Percentiles rank a stretch among this genome's conserved stretches.
phyloP scores from a whole-genome alignment of 2,329 filamentous ascomycete species.

The Diaporthe sp. region DNA sequence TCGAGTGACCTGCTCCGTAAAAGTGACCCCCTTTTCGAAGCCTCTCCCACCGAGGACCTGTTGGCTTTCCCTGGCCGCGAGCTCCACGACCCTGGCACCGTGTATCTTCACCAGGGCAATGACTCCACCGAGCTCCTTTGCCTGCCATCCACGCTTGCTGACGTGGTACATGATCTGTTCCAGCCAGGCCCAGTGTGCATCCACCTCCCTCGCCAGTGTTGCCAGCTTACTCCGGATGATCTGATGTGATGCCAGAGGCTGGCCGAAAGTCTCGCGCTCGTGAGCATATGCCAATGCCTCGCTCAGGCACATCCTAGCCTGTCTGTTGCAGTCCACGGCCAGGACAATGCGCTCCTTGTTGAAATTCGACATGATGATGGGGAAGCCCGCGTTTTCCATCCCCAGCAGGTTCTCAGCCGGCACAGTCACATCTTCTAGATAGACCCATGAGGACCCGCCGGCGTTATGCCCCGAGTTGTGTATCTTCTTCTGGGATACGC shows the following conservation, averaged over 20 bases:
- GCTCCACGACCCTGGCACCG: conserved; percentile 63
- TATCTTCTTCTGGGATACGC: conserved; percentile 69
- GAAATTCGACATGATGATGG: conserved; percentile 72
- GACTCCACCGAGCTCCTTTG: conserved; percentile 50
- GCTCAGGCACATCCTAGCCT: conserved; percentile 69
- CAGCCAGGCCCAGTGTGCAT: conserved; percentile 72
- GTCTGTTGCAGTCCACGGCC: conserved; percentile 68
- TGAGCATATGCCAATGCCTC: conserved; percentile 66
- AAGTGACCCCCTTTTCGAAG: conserved; percentile 62
- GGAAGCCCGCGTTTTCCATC: conserved; percentile 68
- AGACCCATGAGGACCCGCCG: conserved; percentile 71
- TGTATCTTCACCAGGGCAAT: conserved; percentile 61
- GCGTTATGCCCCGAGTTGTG: conserved; percentile 77
- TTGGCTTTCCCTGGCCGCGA: conserved; percentile 65
- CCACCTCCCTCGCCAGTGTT: conserved; percentile 71
- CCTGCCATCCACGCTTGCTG: conserved; percentile 51
- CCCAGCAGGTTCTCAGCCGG: conserved; percentile 68
- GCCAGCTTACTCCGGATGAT: conserved; percentile 72
- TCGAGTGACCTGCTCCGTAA: conserved; percentile 65
- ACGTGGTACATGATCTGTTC: conserved; percentile 73
- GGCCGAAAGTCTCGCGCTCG: conserved; percentile 70
- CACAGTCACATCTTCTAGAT: conserved; percentile 69
- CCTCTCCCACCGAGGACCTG: conserved; percentile 68
- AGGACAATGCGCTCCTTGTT: conserved; percentile 73
- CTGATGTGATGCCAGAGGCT: conserved; percentile 69